phyloP scores from a whole-genome alignment of 176 grass and related monocot genomes.

The Cenchrus americanus region DNA sequence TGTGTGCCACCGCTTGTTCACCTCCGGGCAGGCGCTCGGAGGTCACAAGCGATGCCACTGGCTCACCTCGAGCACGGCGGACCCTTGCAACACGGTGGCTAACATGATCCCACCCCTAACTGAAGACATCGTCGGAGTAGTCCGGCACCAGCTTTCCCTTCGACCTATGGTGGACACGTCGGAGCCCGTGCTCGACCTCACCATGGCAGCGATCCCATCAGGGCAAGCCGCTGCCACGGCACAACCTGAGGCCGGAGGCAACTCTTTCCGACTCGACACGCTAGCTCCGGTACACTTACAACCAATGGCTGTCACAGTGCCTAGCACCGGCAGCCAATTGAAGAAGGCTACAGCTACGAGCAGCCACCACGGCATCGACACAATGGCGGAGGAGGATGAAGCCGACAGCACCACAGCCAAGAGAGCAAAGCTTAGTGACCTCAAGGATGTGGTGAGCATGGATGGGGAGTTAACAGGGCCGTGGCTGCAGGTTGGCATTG shows the following conservation, averaged over 20 bases:
- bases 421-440: conserved; percentile 61
- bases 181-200: conserved; percentile 52
- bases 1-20: conserved; percentile 86
- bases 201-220: conserved; percentile 40
- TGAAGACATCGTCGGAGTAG: conserved; percentile 21
- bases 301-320: background rate
- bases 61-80: conserved; percentile 57
- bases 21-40: conserved; percentile 87
- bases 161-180: conserved; percentile 43
- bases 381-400: conserved; percentile 62
- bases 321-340: conserved; percentile 20
- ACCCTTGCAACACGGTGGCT: conserved; percentile 22
- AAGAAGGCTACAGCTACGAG: conserved; percentile 32
- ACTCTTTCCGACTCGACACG: conserved; percentile 39
- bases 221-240: background rate
- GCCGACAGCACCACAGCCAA: conserved; percentile 63
- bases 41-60: conserved; percentile 96
- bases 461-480: conserved; percentile 46
- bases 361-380: conserved; percentile 34
- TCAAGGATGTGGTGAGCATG: conserved; percentile 69
- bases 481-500: conserved; percentile 87
- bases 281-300: conserved; percentile 35
- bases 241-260: conserved; percentile 20
- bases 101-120: conserved; percentile 42
- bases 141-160: conserved; percentile 49